These are phyloP conservation scores for Prunus fruticosa DNA, from an alignment of 306 rosid genomes.

Conservation along the genomic window DNA sequence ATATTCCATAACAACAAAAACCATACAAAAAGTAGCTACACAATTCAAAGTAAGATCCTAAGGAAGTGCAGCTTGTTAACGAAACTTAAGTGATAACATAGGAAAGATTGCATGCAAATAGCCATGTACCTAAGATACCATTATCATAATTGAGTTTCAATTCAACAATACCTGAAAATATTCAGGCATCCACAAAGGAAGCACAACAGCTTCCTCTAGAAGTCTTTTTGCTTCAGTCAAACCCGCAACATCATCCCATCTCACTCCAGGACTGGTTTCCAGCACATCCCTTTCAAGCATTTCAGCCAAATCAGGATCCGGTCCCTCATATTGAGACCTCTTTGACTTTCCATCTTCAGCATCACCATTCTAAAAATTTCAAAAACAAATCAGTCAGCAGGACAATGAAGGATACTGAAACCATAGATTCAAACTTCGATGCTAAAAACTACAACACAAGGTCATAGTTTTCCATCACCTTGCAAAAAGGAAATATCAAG, in stretches of 20 bases:
- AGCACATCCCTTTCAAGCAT: slow-evolving; percentile 97
- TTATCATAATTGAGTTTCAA: slow-evolving; percentile 2
- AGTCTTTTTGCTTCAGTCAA: slow-evolving; percentile 91
- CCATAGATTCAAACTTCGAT: not conserved
- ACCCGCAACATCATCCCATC: slow-evolving; percentile 99
- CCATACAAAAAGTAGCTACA: not conserved
- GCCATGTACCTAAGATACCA: not conserved
- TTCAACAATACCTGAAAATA: slow-evolving; percentile 77
- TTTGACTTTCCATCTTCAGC: slow-evolving; percentile 83
- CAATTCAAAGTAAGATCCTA: not conserved
- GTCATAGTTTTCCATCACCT: not conserved
- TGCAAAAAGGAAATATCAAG: not conserved
- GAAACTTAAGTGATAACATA: not conserved
- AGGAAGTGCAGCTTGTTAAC: not conserved
- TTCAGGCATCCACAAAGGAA: slow-evolving; percentile 99
- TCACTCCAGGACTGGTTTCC: slow-evolving; percentile 95
- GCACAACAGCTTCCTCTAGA: slow-evolving; percentile 98
- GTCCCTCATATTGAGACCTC: slow-evolving; percentile 85
- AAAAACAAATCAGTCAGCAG: slow-evolving; percentile 7
- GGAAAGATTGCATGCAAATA: not conserved
- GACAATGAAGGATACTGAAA: not conserved
- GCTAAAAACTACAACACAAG: not conserved
- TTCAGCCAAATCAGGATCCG: slow-evolving; percentile 97
- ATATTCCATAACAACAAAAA: not conserved
- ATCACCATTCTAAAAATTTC: slow-evolving; percentile 57